Evolutionary conservation across 495 filamentous ascomycete genomes (phyloP).

Genomic region (Aspergillus incahuasiensis): DNA sequence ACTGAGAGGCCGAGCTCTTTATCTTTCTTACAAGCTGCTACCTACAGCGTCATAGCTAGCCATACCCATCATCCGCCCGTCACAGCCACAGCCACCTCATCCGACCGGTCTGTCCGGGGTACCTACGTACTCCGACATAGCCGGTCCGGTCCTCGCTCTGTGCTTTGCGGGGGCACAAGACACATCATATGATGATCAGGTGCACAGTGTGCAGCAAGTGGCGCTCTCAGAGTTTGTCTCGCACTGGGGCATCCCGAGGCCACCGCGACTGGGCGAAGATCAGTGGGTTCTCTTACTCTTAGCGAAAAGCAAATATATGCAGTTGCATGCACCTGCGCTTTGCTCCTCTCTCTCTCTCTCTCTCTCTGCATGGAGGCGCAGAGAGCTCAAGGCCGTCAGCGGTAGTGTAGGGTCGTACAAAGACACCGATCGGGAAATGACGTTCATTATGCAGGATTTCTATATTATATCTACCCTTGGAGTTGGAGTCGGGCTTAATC

Average conservation of each 20-base stretch:
- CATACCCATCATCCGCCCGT: background rate
- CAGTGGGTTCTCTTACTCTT: too few relatives aligned
- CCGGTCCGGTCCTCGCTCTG: background rate
- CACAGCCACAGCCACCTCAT: constrained; percentile 1
- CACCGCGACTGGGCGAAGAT: background rate
- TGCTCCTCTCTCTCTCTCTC: background rate
- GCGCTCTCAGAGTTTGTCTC: constrained; percentile 10
- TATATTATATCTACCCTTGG: too few relatives aligned
- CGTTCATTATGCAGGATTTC: background rate
- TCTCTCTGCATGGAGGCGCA: too few relatives aligned
- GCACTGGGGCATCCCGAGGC: background rate
- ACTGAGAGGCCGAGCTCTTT: background rate
- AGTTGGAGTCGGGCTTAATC: too few relatives aligned
- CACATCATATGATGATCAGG: constrained; percentile 5
- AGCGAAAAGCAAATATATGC: too few relatives aligned
- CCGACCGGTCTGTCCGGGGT: too few relatives aligned
- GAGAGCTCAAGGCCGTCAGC: too few relatives aligned
- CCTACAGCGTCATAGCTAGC: background rate
- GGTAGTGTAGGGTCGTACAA: too few relatives aligned
- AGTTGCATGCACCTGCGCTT: too few relatives aligned
- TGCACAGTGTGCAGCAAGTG: constrained; percentile 17
- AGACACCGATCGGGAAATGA: background rate
- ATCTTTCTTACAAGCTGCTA: background rate
- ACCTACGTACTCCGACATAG: background rate
- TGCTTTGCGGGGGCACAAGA: background rate